Evolutionary conservation across 495 filamentous ascomycete species (phyloP), one percentile per base, ranked within the genome.

Genomic region (Penicillium macrosclerotiorum): DNA sequence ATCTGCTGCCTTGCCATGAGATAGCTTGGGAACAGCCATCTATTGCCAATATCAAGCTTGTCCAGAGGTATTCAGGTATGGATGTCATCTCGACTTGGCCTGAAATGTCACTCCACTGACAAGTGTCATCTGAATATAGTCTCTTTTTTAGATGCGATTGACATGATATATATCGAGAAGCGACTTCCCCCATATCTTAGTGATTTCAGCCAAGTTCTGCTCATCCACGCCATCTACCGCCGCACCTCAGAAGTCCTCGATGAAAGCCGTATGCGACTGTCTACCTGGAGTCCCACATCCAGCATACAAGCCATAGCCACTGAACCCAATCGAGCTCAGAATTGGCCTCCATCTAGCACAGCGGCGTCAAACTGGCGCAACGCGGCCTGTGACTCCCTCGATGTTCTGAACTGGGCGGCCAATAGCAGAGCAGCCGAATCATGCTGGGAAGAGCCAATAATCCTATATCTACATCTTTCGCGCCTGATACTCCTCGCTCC

Each of bases 171-270:
- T 6, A 41, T 41, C 12, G 38, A 41, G 12, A 41, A 41, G 13
- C 38, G 24, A 2, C 3, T 41, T 41, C 1, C 12, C 14, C 38
- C 38, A 11, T 17, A 30, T 11, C 22, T 41, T 7, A 41, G 38
- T 25, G 12, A 41, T 4, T 29, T 41, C 25, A 41, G 38, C 25
- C 25, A 41, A 7, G 38, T 41, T 41, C 38, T 41, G 14, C 38
- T 41, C 13, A 41, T 41, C 7, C 38, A 25, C 25, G 38, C 38
- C 11, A 41, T 41, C 38, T 41, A 41, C 38, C 38, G 38, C 17
- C 38, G 38, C 3, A 41, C 38, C 23, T 27, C 24, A 11, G 38
- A 41, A n/a, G 25, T 41, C 24, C 1, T 17, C 24, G 38, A 41
- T 16, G 13, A 41, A 19, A 25, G 38, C 8, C 25, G 20, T 25